These are phyloP conservation scores for Kalanchoe fedtschenkoi DNA, from an alignment of 164 flowering plant species.

Conservation along the genomic window DNA sequence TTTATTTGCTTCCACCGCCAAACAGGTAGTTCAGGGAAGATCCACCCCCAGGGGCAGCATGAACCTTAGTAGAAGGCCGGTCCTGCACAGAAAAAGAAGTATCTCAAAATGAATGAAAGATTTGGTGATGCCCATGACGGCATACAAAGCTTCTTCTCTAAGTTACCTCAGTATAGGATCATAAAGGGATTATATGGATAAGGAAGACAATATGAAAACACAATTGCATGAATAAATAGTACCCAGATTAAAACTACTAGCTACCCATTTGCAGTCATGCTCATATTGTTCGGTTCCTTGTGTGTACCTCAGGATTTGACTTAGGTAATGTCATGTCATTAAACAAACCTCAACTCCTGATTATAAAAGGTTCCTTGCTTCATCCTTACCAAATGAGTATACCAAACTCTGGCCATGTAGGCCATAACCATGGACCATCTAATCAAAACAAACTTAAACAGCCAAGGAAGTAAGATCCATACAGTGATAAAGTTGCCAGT, in stretches of 20 bases:
- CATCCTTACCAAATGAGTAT: too few relatives aligned
- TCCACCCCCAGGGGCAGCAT: conserved; percentile 4
- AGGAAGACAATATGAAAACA: not conserved
- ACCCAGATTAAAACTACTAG: too few relatives aligned
- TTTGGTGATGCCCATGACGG: not conserved
- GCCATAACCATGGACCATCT: too few relatives aligned
- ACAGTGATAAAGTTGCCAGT: conserved; percentile 4
- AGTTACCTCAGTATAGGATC: not conserved
- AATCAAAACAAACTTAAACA: not conserved
- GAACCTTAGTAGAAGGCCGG: not conserved
- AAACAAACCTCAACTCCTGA: too few relatives aligned
- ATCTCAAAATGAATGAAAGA: not conserved
- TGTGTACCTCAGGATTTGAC: too few relatives aligned
- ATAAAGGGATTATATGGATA: not conserved
- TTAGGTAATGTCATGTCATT: too few relatives aligned
- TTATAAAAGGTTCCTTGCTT: too few relatives aligned
- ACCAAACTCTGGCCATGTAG: too few relatives aligned
- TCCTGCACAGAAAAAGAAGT: not conserved
- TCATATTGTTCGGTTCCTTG: too few relatives aligned
- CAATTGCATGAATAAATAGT: not conserved
- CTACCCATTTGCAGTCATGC: too few relatives aligned
- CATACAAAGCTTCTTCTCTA: not conserved
- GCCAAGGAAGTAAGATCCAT: not conserved
- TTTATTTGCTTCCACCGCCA: conserved; percentile 1
- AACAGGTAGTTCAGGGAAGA: not conserved